Conservation (phyloP, 2,329 filamentous ascomycete species). For the Microsporum audouinii region DNA sequence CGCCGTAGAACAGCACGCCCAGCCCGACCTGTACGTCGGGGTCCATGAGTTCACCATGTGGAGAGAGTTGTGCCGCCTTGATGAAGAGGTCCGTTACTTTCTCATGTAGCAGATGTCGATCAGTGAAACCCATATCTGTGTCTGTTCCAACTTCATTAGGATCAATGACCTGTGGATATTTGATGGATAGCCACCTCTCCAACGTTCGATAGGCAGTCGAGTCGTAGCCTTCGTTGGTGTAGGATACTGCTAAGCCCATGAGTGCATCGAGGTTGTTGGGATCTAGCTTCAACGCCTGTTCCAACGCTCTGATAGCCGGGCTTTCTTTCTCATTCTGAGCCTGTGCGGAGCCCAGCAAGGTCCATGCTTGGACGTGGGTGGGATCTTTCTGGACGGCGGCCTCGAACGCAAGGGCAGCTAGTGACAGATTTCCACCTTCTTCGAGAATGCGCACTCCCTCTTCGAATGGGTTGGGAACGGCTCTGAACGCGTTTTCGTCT, state of each 20-base stretch:
- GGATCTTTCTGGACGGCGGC: slow-evolving; percentile 85
- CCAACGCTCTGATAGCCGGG: slow-evolving; percentile 83
- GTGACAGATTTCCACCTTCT: slow-evolving; percentile 82
- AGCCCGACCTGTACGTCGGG: slow-evolving; percentile 96
- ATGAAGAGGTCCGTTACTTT: slow-evolving; percentile 88
- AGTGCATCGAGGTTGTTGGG: slow-evolving; percentile 76
- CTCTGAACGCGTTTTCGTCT: slow-evolving; percentile 78
- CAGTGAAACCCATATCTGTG: slow-evolving; percentile 85
- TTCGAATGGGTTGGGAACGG: slow-evolving; percentile 73
- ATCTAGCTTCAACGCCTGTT: slow-evolving; percentile 80
- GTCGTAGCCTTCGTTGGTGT: slow-evolving; percentile 98
- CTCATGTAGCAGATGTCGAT: slow-evolving; percentile 78
- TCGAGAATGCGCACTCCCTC: slow-evolving; percentile 89
- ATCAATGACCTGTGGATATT: slow-evolving; percentile 74
- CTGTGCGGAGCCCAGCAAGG: slow-evolving; percentile 79
- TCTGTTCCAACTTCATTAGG: slow-evolving; percentile 57
- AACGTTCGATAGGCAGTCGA: slow-evolving; percentile 91
- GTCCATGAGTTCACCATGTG: slow-evolving; percentile 90
- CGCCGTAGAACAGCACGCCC: slow-evolving; percentile 93
- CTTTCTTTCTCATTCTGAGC: slow-evolving; percentile 98
- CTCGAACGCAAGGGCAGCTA: slow-evolving; percentile 90
- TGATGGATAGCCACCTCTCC: slow-evolving; percentile 91
- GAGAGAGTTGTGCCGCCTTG: slow-evolving; percentile 78
- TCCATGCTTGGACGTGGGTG: slow-evolving; percentile 84
- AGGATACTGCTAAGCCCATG: slow-evolving; percentile 91